phyloP scores from a whole-genome alignment of 331 rosid species.

The Quercus phellos region DNA sequence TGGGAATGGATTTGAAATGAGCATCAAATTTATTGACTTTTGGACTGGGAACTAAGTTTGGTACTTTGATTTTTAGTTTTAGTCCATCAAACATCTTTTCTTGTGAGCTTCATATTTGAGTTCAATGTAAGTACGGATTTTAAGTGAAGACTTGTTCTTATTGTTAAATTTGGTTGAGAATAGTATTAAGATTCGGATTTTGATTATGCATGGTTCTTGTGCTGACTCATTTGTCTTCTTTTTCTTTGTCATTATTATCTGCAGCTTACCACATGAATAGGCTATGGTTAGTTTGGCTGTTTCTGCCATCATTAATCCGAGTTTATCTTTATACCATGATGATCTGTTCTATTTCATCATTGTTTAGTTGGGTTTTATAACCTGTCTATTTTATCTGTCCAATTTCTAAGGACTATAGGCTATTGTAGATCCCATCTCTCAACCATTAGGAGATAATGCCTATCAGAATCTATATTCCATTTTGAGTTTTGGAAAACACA shows the following conservation, averaged over 20 bases:
- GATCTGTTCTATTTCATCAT: background rate
- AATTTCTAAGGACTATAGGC: background rate
- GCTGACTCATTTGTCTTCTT: background rate
- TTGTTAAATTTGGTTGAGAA: background rate
- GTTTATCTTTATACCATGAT: too few species aligned
- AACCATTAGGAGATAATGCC: background rate
- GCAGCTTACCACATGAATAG: background rate
- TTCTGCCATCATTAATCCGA: background rate
- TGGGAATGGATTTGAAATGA: background rate
- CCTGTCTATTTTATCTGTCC: background rate
- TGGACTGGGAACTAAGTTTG: constrained; percentile 1
- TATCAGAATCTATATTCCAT: background rate
- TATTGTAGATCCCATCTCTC: background rate
- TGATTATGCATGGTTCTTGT: background rate
- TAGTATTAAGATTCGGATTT: background rate
- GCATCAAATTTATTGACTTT: constrained; percentile 11
- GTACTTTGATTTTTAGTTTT: constrained; percentile 4
- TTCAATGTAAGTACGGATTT: constrained; percentile 22
- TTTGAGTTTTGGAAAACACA: background rate
- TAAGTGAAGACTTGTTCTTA: constrained; percentile 18
- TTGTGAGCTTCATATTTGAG: constrained; percentile 23
- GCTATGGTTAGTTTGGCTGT: background rate
- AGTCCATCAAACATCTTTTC: constrained; percentile 23
- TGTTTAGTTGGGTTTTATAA: background rate
- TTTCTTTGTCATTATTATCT: background rate